These are phyloP conservation scores for Przewalskia tangutica DNA, from an alignment of 257 asterid genomes.

Conservation along the genomic window DNA sequence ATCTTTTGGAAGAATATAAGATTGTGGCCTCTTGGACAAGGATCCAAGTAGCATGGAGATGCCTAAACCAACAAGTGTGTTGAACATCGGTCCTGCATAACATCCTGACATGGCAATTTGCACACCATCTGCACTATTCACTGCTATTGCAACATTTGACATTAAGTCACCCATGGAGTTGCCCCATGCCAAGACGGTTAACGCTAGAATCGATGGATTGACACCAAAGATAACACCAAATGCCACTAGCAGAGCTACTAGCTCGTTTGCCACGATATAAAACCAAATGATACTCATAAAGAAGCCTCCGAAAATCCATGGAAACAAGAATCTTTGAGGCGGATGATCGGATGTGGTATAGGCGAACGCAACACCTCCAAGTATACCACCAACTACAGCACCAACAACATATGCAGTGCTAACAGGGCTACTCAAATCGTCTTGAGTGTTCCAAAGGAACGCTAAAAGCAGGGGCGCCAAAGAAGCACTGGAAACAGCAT, in stretches of 20 bases:
- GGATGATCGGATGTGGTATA: constrained; percentile 38
- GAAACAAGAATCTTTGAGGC: constrained; percentile 36
- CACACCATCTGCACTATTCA: constrained; percentile 48
- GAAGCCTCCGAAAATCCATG: constrained; percentile 77
- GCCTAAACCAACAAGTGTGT: constrained; percentile 64
- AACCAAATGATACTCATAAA: constrained; percentile 79
- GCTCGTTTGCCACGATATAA: constrained; percentile 67
- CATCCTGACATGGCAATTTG: constrained; percentile 85
- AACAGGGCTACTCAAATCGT: background rate
- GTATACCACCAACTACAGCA: constrained; percentile 20
- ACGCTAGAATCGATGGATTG: constrained; percentile 46
- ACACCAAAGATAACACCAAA: constrained; percentile 49
- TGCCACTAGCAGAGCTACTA: constrained; percentile 52
- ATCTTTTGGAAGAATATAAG: constrained; percentile 48
- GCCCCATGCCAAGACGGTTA: constrained; percentile 83
- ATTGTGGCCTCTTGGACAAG: constrained; percentile 34
- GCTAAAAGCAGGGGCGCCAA: constrained; percentile 56
- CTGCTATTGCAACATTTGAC: constrained; percentile 72
- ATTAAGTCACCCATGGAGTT: constrained; percentile 81
- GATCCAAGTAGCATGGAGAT: constrained; percentile 62
- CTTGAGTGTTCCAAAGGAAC: constrained; percentile 35
- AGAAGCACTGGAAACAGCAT: constrained; percentile 47
- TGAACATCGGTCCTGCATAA: constrained; percentile 88
- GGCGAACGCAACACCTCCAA: constrained; percentile 41
- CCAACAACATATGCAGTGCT: constrained; percentile 20